A percentile compares a stretch with the other conserved stretches of the same genome.
These are phyloP conservation scores for Porodaedalea pini DNA, from an alignment of 1,284 basidiomycete species.

Conservation along the genomic window DNA sequence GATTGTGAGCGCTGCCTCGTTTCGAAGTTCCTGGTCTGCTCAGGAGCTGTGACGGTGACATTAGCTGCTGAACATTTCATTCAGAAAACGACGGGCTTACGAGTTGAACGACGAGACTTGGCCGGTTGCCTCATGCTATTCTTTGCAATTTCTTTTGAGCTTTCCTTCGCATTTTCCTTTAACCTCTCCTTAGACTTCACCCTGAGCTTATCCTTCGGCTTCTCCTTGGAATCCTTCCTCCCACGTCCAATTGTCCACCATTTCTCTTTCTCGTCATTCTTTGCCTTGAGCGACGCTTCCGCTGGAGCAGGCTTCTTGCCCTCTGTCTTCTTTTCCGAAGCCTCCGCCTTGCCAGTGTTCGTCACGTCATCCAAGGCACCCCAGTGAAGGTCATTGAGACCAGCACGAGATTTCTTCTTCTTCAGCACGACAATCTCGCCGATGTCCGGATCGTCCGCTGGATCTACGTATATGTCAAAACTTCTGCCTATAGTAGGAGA, in stretches of 20 bases:
- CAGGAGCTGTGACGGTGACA: conserved; percentile 38
- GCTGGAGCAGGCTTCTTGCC: conserved; percentile 24
- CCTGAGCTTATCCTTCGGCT: conserved; percentile 35
- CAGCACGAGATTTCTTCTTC: conserved; percentile 71
- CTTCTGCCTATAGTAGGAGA: conserved; percentile 39
- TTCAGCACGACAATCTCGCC: conserved; percentile 71
- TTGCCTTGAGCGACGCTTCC: conserved; percentile 39
- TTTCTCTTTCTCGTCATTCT: conserved; percentile 60
- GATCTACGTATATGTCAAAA: conserved; percentile 74
- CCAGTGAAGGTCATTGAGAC: conserved; percentile 65
- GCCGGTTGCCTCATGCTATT: conserved; percentile 17
- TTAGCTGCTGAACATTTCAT: not conserved
- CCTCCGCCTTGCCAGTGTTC: conserved; percentile 38
- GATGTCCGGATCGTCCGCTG: conserved; percentile 57
- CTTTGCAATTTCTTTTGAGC: conserved; percentile 39
- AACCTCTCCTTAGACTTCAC: conserved; percentile 38
- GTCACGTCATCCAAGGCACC: conserved; percentile 54
- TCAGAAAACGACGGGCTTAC: conserved; percentile 25
- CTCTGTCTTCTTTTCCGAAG: conserved; percentile 34
- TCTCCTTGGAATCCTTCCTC: conserved; percentile 61
- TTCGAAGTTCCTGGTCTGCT: conserved; percentile 38
- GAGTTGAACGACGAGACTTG: conserved; percentile 24
- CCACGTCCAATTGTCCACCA: conserved; percentile 78
- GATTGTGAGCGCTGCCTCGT: conserved; percentile 57
- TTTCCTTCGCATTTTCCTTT: conserved; percentile 39